Conservation (phyloP, 2,329 filamentous ascomycete genomes). For the Cladophialophora exuberans region DNA sequence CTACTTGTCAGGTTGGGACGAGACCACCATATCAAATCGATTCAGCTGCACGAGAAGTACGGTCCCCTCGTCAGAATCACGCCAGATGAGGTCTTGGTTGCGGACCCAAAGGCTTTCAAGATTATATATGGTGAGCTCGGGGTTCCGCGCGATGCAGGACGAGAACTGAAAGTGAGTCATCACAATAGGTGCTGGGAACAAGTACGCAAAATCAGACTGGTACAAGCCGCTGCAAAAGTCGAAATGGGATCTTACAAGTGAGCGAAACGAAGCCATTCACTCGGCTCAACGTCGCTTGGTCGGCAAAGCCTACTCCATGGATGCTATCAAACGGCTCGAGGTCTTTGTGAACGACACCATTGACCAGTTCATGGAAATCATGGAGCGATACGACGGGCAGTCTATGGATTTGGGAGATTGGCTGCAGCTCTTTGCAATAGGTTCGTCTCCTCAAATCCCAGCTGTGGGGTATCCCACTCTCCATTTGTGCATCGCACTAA, state of each 20-base stretch:
- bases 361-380: conserved; percentile 68
- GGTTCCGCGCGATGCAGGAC: not conserved
- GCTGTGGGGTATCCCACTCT: not conserved
- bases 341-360: conserved; percentile 77
- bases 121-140: conserved; percentile 66
- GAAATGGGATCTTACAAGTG: not conserved
- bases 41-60: conserved; percentile 69
- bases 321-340: conserved; percentile 47
- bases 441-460: not conserved
- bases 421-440: conserved; percentile 43
- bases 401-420: conserved; percentile 39
- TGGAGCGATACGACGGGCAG: conserved; percentile 52
- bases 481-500: too few species aligned
- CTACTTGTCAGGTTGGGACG: conserved; percentile 66
- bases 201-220: not conserved
- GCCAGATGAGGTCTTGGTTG: conserved; percentile 73
- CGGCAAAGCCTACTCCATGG: conserved; percentile 64
- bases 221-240: not conserved
- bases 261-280: not conserved
- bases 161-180: not conserved
- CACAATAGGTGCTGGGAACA: not conserved
- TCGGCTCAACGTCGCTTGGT: conserved; percentile 73
- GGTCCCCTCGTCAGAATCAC: conserved; percentile 75
- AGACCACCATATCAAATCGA: conserved; percentile 67
- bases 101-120: conserved; percentile 72